These are phyloP conservation scores for Nakazawaea anatomiae DNA, from an alignment of 805 yeast genomes.

Conservation along the genomic window DNA sequence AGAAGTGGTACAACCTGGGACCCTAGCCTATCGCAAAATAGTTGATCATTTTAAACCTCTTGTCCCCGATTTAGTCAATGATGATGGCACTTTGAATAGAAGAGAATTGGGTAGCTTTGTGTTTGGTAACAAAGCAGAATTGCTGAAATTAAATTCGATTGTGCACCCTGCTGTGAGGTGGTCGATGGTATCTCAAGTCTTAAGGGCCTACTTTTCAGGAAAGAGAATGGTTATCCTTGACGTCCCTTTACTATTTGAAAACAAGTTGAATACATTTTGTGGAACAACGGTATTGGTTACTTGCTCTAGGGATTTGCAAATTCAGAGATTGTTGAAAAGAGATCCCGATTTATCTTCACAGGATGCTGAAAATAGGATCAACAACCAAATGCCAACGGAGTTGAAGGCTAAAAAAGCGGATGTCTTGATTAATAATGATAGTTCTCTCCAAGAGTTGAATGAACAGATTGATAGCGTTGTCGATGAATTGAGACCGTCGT, in stretches of 20 bases:
- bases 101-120: constrained; percentile 72
- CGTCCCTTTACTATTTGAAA: constrained; percentile 86
- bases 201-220: constrained; percentile 53
- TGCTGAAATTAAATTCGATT: constrained; percentile 59
- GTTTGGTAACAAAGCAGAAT: constrained; percentile 58
- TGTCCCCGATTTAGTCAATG: constrained; percentile 43
- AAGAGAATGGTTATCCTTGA: constrained; percentile 67
- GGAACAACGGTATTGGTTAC: constrained; percentile 65
- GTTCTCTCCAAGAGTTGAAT: constrained; percentile 35
- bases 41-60: constrained; percentile 51
- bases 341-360: constrained; percentile 59
- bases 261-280: constrained; percentile 64
- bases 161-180: constrained; percentile 85
- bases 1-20: constrained; percentile 79
- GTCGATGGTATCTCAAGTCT: constrained; percentile 54
- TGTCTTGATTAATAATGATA: constrained; percentile 58
- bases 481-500: constrained; percentile 30
- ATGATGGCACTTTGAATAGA: constrained; percentile 56
- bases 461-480: constrained; percentile 36
- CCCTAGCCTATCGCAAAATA: constrained; percentile 60
- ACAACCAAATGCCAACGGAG: constrained; percentile 65
- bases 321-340: constrained; percentile 56
- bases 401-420: constrained; percentile 59
- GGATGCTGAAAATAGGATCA: constrained; percentile 70
- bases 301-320: constrained; percentile 52